These are phyloP conservation scores for Vitis vinifera DNA, from an alignment of 164 flowering plant species.

Conservation along the genomic window DNA sequence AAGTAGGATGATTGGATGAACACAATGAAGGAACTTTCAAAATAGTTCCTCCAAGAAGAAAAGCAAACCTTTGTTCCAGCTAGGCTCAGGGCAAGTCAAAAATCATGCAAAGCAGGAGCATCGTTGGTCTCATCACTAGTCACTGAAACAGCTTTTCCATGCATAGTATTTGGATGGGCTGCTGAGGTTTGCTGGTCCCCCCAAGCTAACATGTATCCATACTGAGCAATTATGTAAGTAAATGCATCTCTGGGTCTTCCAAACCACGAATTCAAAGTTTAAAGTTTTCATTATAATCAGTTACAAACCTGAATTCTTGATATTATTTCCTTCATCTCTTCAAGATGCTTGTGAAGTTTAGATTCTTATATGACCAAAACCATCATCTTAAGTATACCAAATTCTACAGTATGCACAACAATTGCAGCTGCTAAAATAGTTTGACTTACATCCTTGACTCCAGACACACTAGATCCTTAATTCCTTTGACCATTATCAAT, in stretches of 20 bases:
- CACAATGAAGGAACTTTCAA: too few relatives aligned
- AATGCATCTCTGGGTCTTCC: not conserved
- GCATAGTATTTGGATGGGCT: constrained; percentile 39
- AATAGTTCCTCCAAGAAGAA: too few relatives aligned
- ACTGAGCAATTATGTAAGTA: not conserved
- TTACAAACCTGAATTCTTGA: constrained; percentile 56
- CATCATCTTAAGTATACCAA: constrained; percentile 65
- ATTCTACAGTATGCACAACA: constrained; percentile 57
- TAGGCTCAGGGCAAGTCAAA: constrained; percentile 78
- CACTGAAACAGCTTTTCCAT: constrained; percentile 61
- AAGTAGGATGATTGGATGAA: too few relatives aligned
- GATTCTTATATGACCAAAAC: constrained; percentile 60
- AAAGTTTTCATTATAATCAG: not conserved
- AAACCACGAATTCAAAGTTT: not conserved
- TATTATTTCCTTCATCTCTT: constrained; percentile 46
- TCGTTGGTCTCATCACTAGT: constrained; percentile 77
- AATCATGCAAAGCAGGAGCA: constrained; percentile 73
- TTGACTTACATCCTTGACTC: constrained; percentile 58
- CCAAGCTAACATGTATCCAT: constrained; percentile 59
- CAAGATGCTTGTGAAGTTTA: constrained; percentile 39
- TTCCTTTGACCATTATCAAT: constrained; percentile 51
- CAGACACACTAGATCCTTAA: constrained; percentile 71
- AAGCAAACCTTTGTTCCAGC: constrained; percentile 70
- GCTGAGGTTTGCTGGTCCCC: constrained; percentile 67
- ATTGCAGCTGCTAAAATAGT: constrained; percentile 61